Evolutionary conservation across 2,329 filamentous ascomycete species (phyloP).

Genomic region (Teratosphaeria gauchensis): DNA sequence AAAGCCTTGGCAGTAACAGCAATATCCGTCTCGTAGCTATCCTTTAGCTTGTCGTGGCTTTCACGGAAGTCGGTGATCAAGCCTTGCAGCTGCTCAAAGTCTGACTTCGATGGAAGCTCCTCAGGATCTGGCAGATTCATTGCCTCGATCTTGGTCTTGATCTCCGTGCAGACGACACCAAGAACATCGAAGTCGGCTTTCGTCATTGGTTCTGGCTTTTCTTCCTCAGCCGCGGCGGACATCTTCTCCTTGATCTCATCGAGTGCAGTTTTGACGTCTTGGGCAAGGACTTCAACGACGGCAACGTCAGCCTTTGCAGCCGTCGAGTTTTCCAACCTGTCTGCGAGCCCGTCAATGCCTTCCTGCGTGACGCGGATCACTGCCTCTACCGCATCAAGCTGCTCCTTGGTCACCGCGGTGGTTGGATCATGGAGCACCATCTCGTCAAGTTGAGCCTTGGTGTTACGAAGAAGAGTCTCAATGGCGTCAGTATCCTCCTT

Average conservation of each 20-base stretch:
- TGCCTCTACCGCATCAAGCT: constrained; percentile 53
- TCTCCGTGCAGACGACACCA: constrained; percentile 71
- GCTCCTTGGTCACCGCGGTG: constrained; percentile 54
- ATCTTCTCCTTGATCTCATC: constrained; percentile 51
- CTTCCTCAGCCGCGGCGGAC: constrained; percentile 33
- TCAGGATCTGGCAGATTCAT: constrained; percentile 63
- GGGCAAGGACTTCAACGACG: constrained; percentile 66
- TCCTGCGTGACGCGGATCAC: constrained; percentile 69
- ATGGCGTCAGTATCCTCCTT: constrained; percentile 86
- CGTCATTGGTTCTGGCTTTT: constrained; percentile 50
- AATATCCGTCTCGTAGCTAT: constrained; percentile 63
- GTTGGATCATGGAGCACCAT: constrained; percentile 57
- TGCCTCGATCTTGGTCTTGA: constrained; percentile 68
- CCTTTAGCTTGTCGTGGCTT: constrained; percentile 57
- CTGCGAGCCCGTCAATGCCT: constrained; percentile 54
- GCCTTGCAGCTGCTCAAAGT: constrained; percentile 55
- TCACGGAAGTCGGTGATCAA: constrained; percentile 43
- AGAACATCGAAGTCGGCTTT: constrained; percentile 76
- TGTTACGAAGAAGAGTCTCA: constrained; percentile 80
- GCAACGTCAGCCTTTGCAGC: constrained; percentile 71
- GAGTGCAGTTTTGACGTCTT: constrained; percentile 63
- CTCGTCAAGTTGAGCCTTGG: constrained; percentile 79
- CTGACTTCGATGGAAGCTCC: constrained; percentile 63
- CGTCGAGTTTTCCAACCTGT: constrained; percentile 56
- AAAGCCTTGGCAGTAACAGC: constrained; percentile 69